Conservation (phyloP, 2,329 filamentous ascomycete genomes). For the Fusarium sp. region DNA sequence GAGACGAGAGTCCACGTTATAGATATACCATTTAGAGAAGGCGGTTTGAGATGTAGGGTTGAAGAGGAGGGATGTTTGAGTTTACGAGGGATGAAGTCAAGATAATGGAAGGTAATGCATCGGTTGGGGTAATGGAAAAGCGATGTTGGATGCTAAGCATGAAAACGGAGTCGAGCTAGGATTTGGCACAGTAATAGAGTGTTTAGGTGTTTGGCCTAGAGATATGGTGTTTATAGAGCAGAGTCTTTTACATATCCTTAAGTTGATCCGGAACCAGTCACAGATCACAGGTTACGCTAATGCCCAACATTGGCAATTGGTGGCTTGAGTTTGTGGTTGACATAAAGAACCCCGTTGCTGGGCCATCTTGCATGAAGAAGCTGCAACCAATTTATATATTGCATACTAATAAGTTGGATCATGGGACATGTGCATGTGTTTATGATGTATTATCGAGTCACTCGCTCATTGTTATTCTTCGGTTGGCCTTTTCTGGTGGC, state of each 20-base stretch:
- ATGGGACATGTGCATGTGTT: not conserved
- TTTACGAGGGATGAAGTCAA: not conserved
- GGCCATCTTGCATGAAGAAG: not conserved
- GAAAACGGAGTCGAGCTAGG: not conserved
- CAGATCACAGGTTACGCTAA: not conserved
- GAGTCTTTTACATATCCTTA: not conserved
- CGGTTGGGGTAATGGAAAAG: not conserved
- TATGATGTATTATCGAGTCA: not conserved
- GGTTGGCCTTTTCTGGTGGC: too few species aligned
- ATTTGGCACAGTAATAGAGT: not conserved
- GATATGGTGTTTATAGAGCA: too few species aligned
- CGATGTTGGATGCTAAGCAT: not conserved
- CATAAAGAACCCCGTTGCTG: constrained; percentile 1
- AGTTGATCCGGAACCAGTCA: not conserved
- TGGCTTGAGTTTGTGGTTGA: not conserved
- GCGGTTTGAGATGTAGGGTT: not conserved
- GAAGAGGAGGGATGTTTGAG: not conserved
- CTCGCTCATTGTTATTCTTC: not conserved
- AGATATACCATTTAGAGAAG: constrained; percentile 58
- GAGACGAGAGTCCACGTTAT: constrained; percentile 66
- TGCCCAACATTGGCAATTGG: too few species aligned
- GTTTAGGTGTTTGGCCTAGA: too few species aligned
- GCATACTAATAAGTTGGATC: not conserved
- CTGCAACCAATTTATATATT: not conserved
- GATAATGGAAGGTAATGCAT: not conserved